A percentile compares a stretch with the other conserved stretches of the same genome.
phyloP scores from a whole-genome alignment of 2,329 filamentous ascomycete genomes.

The Sordariomycetes sp. region DNA sequence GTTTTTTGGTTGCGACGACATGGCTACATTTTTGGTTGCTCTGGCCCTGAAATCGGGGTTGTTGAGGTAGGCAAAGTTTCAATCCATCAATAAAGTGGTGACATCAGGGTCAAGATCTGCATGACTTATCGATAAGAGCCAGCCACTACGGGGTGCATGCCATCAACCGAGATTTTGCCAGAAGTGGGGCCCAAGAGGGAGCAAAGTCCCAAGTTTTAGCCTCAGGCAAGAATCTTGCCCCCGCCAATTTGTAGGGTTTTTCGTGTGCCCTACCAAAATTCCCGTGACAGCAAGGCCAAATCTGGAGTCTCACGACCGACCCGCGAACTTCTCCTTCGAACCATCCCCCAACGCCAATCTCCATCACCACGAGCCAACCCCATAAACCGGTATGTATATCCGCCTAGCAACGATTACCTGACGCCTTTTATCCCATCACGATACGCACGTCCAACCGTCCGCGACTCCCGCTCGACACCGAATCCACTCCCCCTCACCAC shows the following conservation, averaged over 20 bases:
- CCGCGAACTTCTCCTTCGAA: slow-evolving; percentile 2
- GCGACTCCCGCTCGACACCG: neutral
- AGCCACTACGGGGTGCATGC: neutral
- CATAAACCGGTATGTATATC: slow-evolving; percentile 4
- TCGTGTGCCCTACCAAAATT: slow-evolving; percentile 7
- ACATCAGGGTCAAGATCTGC: neutral
- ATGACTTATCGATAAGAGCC: neutral
- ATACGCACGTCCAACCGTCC: neutral
- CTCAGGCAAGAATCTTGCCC: neutral
- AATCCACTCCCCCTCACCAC: neutral
- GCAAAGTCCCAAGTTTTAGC: neutral
- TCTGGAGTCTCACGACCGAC: neutral
- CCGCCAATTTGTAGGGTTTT: slow-evolving; percentile 5
- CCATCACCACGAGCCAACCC: slow-evolving; percentile 3
- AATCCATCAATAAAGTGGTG: neutral
- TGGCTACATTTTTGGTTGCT: slow-evolving; percentile 15
- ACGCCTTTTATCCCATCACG: neutral
- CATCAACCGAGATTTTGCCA: neutral
- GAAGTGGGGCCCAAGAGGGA: neutral
- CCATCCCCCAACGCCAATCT: neutral
- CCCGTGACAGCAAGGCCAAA: slow-evolving; percentile 5
- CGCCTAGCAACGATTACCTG: neutral
- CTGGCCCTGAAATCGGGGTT: neutral
- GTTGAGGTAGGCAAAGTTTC: neutral
- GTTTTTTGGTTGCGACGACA: slow-evolving; percentile 30